These are phyloP conservation scores for Testicularia cyperi DNA, from an alignment of 1,284 basidiomycete species.

Conservation along the genomic window DNA sequence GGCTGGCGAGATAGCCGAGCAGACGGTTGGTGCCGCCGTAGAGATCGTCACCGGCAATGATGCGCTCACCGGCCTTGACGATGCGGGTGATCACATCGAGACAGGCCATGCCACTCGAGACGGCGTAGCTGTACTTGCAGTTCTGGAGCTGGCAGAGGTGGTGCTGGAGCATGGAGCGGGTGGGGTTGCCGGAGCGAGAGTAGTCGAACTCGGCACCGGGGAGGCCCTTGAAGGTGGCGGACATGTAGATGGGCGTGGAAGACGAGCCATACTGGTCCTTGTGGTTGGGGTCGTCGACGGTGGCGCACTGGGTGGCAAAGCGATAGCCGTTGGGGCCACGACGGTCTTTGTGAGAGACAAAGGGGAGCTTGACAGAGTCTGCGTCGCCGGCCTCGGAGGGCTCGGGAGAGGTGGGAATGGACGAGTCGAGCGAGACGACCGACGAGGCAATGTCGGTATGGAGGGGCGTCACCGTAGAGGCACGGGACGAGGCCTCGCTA, in stretches of 20 bases:
- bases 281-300: slow-evolving; percentile 78
- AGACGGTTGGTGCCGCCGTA: slow-evolving; percentile 98
- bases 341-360: slow-evolving; percentile 39
- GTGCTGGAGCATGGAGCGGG: slow-evolving; percentile 65
- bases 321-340: slow-evolving; percentile 48
- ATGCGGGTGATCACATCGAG: slow-evolving; percentile 91
- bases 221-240: slow-evolving; percentile 95
- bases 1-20: slow-evolving; percentile 81
- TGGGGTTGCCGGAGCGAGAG: slow-evolving; percentile 92
- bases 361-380: slow-evolving; percentile 18
- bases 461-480: slow-evolving; percentile 35
- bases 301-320: slow-evolving; percentile 82
- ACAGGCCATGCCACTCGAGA: slow-evolving; percentile 96
- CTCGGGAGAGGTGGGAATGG: slow-evolving; percentile 36
- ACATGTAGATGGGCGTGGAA: slow-evolving; percentile 95
- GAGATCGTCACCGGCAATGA: slow-evolving; percentile 94
- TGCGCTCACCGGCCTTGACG: slow-evolving; percentile 88
- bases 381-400: slow-evolving; percentile 33
- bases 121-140: slow-evolving; percentile 76
- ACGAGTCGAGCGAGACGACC: slow-evolving; percentile 38
- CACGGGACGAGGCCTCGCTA: slow-evolving; percentile 30
- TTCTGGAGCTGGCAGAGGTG: slow-evolving; percentile 57
- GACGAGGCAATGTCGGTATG: slow-evolving; percentile 30
- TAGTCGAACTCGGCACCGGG: slow-evolving; percentile 85
- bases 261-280: slow-evolving; percentile 96